phyloP scores from a whole-genome alignment of 164 flowering plant genomes.

The Tetrastigma voinierianum region DNA sequence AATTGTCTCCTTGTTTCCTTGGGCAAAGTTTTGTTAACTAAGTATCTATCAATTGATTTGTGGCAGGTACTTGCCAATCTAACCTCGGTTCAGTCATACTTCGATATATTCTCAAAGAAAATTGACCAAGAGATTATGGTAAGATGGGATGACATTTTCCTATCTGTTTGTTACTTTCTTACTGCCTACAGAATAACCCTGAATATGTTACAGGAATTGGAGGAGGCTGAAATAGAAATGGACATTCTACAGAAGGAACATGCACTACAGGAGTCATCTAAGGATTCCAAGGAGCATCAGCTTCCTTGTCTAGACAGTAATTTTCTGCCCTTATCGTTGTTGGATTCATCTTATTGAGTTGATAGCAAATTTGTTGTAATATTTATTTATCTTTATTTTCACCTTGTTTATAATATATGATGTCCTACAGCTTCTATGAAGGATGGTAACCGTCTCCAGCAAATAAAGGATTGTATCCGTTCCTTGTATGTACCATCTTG shows the following conservation, averaged over 20 bases:
- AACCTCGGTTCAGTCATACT: conserved; percentile 63
- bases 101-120: conserved; percentile 63
- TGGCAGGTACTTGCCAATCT: conserved; percentile 69
- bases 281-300: conserved; percentile 23
- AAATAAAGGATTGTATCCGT: conserved; percentile 66
- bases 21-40: background rate
- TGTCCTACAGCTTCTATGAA: conserved; percentile 34
- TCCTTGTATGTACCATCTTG: conserved; percentile 53
- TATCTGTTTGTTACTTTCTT: background rate
- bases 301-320: conserved; percentile 36
- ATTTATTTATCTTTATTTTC: conserved; percentile 3
- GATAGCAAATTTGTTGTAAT: background rate
- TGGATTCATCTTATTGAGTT: background rate
- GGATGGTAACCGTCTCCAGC: conserved; percentile 58
- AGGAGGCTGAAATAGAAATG: conserved; percentile 87
- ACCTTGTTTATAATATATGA: background rate
- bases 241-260: conserved; percentile 61
- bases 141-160: conserved; percentile 9
- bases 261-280: conserved; percentile 34
- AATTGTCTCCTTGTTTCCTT: background rate
- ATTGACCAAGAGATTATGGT: conserved; percentile 58
- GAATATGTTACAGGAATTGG: conserved; percentile 54
- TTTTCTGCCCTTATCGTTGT: background rate
- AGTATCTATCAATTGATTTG: background rate
- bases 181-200: background rate